phyloP scores from a whole-genome alignment of 208 protist species.

The Trypanosoma mega region DNA sequence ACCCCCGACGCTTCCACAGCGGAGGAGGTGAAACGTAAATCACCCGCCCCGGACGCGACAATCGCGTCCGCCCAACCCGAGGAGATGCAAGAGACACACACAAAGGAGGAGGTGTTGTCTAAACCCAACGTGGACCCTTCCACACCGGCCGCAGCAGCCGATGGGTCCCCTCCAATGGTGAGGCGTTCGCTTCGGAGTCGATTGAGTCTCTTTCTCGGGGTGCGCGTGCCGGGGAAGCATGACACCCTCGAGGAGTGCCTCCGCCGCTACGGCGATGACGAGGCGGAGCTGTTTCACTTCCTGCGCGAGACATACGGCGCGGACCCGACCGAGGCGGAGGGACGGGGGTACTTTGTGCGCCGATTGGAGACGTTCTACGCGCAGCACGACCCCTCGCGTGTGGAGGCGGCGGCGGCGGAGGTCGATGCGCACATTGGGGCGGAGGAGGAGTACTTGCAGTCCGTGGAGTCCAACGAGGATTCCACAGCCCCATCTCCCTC shows the following conservation, averaged over 20 bases:
- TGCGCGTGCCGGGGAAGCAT: constrained; percentile 12
- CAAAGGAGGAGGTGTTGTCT: neutral
- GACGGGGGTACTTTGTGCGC: constrained; percentile 13
- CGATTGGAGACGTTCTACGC: constrained; percentile 15
- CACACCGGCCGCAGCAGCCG: neutral
- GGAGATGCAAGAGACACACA: neutral
- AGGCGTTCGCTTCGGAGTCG: constrained; percentile 6
- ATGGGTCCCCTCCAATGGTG: neutral
- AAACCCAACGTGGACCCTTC: neutral
- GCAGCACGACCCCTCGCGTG: neutral
- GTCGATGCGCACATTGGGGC: constrained; percentile 3
- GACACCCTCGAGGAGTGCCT: constrained; percentile 7
- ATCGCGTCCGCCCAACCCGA: neutral
- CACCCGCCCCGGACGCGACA: neutral
- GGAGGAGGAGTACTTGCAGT: constrained; percentile 22
- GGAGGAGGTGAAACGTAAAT: too few species aligned
- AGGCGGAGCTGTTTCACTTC: constrained; percentile 7
- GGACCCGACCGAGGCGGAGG: constrained; percentile 15
- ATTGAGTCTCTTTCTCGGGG: constrained; percentile 19
- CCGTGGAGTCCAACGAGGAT: constrained; percentile 1
- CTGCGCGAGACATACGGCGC: constrained; percentile 1
- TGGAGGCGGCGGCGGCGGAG: constrained; percentile 3
- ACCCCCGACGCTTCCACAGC: too few species aligned
- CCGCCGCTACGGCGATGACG: neutral
- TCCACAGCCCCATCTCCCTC: neutral